Evolutionary conservation across 257 asterid species (phyloP).

Genomic region (Echites panduratus): DNA sequence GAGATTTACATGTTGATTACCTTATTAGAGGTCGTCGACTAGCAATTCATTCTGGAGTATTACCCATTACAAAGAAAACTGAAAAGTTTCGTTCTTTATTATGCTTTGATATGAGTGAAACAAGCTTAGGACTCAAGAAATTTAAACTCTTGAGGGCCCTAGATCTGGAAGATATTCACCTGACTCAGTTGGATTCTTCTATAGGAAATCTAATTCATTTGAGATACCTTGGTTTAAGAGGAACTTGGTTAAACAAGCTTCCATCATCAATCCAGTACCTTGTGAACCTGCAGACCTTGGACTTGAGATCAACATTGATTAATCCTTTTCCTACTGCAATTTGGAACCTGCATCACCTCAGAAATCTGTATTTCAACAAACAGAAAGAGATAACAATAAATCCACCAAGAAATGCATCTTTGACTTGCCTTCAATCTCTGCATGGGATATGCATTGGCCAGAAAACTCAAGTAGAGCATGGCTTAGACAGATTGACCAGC

Average conservation of each 20-base stretch:
- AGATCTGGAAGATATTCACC: slow-evolving; percentile 9
- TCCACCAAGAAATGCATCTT: slow-evolving; percentile 13
- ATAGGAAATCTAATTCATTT: slow-evolving; percentile 18
- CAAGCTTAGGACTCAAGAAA: slow-evolving; percentile 6
- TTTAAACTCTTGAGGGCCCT: slow-evolving; percentile 7
- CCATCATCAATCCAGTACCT: slow-evolving; percentile 16
- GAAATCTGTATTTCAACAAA: slow-evolving; percentile 14
- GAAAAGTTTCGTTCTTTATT: slow-evolving; percentile 11
- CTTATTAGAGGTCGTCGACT: slow-evolving; percentile 11
- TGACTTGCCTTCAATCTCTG: slow-evolving; percentile 7
- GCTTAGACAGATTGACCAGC: slow-evolving; percentile 18
- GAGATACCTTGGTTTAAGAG: slow-evolving; percentile 18
- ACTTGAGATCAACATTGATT: slow-evolving; percentile 19
- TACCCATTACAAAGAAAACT: slow-evolving; percentile 1
- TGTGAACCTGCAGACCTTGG: slow-evolving; percentile 12
- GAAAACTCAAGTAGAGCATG: slow-evolving; percentile 1
- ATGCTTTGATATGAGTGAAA: slow-evolving; percentile 11
- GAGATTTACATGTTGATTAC: background rate
- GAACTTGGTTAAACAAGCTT: slow-evolving; percentile 18
- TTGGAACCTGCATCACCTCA: slow-evolving; percentile 12
- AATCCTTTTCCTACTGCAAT: slow-evolving; percentile 10
- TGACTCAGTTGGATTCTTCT: slow-evolving; percentile 6
- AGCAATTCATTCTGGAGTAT: slow-evolving; percentile 6
- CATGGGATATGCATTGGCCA: slow-evolving; percentile 13
- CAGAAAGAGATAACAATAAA: slow-evolving; percentile 12